A percentile compares a stretch with the other conserved stretches of the same genome.
These are phyloP conservation scores for Hypoxylon perforatum DNA, from an alignment of 495 filamentous ascomycete genomes.

Conservation along the genomic window DNA sequence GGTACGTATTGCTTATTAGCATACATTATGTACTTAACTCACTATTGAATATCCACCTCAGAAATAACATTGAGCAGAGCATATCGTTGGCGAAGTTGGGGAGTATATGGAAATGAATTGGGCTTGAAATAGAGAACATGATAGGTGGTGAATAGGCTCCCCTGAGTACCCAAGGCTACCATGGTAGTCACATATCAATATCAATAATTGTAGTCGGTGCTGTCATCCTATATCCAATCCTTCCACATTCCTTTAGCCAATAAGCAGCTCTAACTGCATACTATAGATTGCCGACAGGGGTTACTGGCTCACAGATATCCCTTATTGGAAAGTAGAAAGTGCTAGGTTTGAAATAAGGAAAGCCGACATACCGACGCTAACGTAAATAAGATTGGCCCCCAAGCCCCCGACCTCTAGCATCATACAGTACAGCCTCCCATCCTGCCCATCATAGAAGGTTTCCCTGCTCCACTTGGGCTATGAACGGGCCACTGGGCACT, in stretches of 20 bases:
- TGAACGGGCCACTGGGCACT: not conserved
- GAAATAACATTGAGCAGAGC: too few relatives aligned
- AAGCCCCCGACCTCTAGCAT: not conserved
- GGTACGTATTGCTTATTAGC: too few relatives aligned
- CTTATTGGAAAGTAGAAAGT: not conserved
- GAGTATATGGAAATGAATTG: too few relatives aligned
- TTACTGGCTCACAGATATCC: too few relatives aligned
- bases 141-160: too few relatives aligned
- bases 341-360: constrained; percentile 34
- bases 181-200: not conserved
- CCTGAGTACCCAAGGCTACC: too few relatives aligned
- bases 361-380: constrained; percentile 38
- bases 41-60: too few relatives aligned
- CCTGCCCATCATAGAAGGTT: constrained; percentile 7
- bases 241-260: not conserved
- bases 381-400: constrained; percentile 3
- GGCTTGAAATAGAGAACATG: too few relatives aligned
- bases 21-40: too few relatives aligned
- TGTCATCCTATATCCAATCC: not conserved
- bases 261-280: not conserved
- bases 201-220: not conserved
- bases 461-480: constrained; percentile 24
- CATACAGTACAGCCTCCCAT: too few relatives aligned
- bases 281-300: not conserved
- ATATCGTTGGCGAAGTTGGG: too few relatives aligned